phyloP scores from a whole-genome alignment of 1,284 basidiomycete species.

The Irpex sp. region DNA sequence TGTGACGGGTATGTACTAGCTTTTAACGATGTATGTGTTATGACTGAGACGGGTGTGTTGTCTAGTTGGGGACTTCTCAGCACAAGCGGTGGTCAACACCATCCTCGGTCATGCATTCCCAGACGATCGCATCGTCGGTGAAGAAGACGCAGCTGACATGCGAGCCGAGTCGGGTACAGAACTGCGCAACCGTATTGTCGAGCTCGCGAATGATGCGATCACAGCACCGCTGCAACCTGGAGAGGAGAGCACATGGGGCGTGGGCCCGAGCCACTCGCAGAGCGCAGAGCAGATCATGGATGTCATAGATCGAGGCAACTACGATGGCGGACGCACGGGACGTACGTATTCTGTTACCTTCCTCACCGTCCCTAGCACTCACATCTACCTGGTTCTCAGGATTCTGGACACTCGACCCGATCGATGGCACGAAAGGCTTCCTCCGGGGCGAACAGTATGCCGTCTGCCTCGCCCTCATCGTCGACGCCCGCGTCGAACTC shows the following conservation, averaged over 20 bases:
- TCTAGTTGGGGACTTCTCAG: constrained; percentile 86
- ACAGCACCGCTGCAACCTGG: constrained; percentile 47
- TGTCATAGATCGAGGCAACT: constrained; percentile 85
- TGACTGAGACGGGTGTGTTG: neutral
- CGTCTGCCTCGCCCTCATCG: constrained; percentile 90
- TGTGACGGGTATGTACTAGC: constrained; percentile 69
- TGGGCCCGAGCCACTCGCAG: constrained; percentile 53
- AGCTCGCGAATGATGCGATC: constrained; percentile 84
- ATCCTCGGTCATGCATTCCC: constrained; percentile 80
- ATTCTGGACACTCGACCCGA: constrained; percentile 91
- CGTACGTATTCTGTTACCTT: constrained; percentile 44
- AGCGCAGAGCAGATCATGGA: constrained; percentile 65
- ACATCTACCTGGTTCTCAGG: constrained; percentile 37
- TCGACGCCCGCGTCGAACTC: constrained; percentile 81
- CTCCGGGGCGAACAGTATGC: constrained; percentile 96
- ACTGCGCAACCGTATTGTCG: constrained; percentile 71
- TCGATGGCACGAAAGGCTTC: constrained; percentile 95
- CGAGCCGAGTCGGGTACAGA: constrained; percentile 47
- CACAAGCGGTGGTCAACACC: constrained; percentile 86
- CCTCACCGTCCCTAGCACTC: neutral
- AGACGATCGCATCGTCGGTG: constrained; percentile 87
- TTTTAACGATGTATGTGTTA: neutral
- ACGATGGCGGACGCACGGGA: constrained; percentile 74
- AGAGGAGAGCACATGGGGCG: constrained; percentile 58
- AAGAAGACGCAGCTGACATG: constrained; percentile 89